phyloP scores from a whole-genome alignment of 2,329 filamentous ascomycete genomes.

The Colletotrichum plurivorum region DNA sequence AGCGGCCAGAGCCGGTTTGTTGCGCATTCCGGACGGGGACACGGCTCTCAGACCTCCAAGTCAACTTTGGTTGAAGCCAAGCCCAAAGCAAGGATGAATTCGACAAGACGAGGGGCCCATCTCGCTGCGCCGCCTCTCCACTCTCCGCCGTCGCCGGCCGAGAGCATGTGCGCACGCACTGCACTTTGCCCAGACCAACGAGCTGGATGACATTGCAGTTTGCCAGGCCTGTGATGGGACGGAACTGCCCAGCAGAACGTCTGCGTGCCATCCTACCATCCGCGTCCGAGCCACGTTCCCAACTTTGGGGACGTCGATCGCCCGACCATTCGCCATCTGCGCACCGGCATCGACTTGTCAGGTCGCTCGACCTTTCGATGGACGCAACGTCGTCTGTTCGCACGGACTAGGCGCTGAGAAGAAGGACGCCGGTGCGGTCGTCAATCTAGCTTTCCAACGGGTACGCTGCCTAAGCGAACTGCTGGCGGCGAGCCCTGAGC shows the following conservation, averaged over 20 bases:
- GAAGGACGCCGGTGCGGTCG: neutral
- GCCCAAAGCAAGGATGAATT: conserved; percentile 32
- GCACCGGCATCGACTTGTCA: conserved; percentile 2
- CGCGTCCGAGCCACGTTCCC: conserved; percentile 19
- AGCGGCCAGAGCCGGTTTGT: conserved; percentile 27
- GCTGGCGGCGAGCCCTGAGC: conserved; percentile 3
- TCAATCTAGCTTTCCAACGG: conserved; percentile 20
- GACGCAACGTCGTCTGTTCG: conserved; percentile 20
- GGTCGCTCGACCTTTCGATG: neutral
- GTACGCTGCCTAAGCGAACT: conserved; percentile 7
- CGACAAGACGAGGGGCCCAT: conserved; percentile 18
- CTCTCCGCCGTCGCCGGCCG: conserved; percentile 19
- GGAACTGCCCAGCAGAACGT: neutral
- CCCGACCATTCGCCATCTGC: neutral
- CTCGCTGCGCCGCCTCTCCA: conserved; percentile 11
- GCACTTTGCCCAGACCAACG: conserved; percentile 1
- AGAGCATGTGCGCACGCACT: conserved; percentile 2
- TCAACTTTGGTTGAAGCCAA: conserved; percentile 33
- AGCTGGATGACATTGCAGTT: neutral
- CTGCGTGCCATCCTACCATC: neutral
- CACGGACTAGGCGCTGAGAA: conserved; percentile 18
- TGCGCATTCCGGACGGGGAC: conserved; percentile 28
- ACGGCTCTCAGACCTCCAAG: conserved; percentile 32
- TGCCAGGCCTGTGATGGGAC: conserved; percentile 18
- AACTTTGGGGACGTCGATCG: conserved; percentile 1